Percentiles rank a stretch among this genome's conserved stretches.
Conservation (phyloP, 208 protist genomes). For the Tritrichomonas musculus region DNA sequence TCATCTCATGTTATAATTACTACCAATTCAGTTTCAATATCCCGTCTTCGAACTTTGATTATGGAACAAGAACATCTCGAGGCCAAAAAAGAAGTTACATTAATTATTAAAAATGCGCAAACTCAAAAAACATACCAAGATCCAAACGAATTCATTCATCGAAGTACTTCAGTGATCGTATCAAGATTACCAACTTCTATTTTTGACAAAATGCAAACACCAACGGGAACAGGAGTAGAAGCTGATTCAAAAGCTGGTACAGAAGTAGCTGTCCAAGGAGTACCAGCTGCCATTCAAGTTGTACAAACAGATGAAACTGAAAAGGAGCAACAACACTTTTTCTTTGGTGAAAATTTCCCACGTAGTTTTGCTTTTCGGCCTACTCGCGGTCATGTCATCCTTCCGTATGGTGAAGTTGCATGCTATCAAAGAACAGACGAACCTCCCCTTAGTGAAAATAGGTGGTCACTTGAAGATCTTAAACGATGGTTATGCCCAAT, state of each 20-base stretch:
- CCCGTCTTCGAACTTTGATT: neutral
- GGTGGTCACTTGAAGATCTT: neutral
- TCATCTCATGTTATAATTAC: constrained; percentile 12
- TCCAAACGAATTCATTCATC: neutral
- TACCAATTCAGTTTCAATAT: neutral
- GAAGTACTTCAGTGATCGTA: neutral
- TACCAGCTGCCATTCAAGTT: neutral
- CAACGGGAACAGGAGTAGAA: neutral
- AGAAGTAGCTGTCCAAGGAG: neutral
- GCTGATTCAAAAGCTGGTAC: neutral
- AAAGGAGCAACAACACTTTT: neutral
- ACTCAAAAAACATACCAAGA: neutral
- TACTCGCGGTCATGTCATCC: neutral
- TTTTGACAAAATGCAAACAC: neutral
- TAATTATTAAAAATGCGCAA: constrained; percentile 17
- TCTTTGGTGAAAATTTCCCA: neutral
- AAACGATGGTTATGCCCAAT: constrained; percentile 20
- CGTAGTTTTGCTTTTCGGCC: neutral
- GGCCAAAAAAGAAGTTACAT: neutral
- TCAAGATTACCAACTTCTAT: neutral
- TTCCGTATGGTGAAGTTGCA: neutral
- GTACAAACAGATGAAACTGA: neutral
- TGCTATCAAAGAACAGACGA: neutral
- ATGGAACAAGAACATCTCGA: constrained; percentile 7
- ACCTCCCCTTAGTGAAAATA: neutral